These are phyloP conservation scores for Extremus antarcticus DNA, from an alignment of 495 filamentous ascomycete genomes.

Conservation along the genomic window DNA sequence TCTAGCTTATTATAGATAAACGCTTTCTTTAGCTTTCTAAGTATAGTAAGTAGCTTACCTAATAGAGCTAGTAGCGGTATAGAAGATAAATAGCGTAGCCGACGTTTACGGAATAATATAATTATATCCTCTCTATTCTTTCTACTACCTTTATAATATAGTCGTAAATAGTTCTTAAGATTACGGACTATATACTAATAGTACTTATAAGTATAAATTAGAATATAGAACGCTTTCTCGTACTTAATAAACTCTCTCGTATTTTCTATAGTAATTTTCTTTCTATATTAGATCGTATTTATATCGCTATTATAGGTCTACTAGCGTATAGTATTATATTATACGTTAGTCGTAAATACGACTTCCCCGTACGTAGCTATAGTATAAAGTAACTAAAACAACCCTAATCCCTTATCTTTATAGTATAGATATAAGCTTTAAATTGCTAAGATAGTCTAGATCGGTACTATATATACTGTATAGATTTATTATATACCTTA, in stretches of 20 bases:
- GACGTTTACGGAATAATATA: not conserved
- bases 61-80: not conserved
- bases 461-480: too few species aligned
- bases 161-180: not conserved
- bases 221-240: not conserved
- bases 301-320: not conserved
- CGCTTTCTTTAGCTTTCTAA: not conserved
- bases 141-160: not conserved
- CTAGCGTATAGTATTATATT: not conserved
- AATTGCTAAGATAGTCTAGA: not conserved
- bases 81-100: not conserved
- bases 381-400: not conserved
- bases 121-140: not conserved
- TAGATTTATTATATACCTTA: too few species aligned
- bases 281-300: not conserved
- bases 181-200: not conserved
- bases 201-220: too few species aligned
- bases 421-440: not conserved
- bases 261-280: conserved; percentile 1
- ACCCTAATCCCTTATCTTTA: not conserved
- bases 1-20: not conserved
- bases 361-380: too few species aligned
- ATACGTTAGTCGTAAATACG: too few species aligned
- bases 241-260: not conserved
- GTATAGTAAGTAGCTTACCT: not conserved